These are phyloP conservation scores for Colletotrichum falcatum DNA, from an alignment of 2,329 filamentous ascomycete species.

Conservation along the genomic window DNA sequence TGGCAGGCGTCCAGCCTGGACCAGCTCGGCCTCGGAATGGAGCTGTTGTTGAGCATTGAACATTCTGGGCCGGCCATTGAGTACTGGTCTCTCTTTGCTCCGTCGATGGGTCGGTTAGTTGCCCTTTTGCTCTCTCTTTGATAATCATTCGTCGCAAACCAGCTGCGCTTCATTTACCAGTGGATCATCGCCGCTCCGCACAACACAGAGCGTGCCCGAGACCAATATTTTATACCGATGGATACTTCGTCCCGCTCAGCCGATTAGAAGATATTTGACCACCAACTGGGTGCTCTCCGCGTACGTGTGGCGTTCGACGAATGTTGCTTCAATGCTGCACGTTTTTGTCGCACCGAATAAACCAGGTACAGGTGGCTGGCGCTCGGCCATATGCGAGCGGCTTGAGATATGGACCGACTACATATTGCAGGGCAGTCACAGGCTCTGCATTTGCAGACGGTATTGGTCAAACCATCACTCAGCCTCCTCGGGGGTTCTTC, in stretches of 20 bases:
- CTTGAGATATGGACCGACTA: slow-evolving; percentile 2
- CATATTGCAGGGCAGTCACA: not conserved
- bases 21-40: not conserved
- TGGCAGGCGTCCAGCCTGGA: not conserved
- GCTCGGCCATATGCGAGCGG: slow-evolving; percentile 11
- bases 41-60: not conserved
- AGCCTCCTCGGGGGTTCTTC: not conserved
- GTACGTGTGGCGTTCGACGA: not conserved
- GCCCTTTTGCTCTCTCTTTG: not conserved
- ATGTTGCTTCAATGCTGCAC: not conserved
- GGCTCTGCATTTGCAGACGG: not conserved
- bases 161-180: not conserved
- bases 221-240: not conserved
- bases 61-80: not conserved
- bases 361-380: slow-evolving; percentile 9
- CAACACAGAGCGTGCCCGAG: not conserved
- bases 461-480: not conserved
- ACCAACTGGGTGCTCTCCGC: not conserved
- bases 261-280: not conserved
- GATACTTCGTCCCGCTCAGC: not conserved
- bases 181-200: not conserved
- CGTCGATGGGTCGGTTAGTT: not conserved
- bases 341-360: not conserved
- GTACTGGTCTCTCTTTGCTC: not conserved
- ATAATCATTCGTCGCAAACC: not conserved